These are phyloP conservation scores for Pterocarpus santalinus DNA, from an alignment of 306 rosid genomes.

Conservation along the genomic window DNA sequence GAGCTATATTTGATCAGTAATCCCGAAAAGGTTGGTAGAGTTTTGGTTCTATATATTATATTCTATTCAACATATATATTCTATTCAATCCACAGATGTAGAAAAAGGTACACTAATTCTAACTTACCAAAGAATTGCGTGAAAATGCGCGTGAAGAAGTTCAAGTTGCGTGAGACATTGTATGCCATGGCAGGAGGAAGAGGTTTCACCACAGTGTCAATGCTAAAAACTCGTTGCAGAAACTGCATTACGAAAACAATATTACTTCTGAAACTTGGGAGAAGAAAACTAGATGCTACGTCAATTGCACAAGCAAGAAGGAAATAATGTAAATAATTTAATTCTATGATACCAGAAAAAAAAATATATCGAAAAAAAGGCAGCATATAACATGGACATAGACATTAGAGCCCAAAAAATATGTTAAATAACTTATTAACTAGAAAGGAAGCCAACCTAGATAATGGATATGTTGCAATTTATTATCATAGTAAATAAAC, in stretches of 20 bases:
- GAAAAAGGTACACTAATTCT: conserved; percentile 33
- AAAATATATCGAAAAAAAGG: background rate
- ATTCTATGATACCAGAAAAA: background rate
- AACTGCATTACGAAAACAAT: conserved; percentile 65
- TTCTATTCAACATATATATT: conserved; percentile 24
- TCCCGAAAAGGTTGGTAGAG: conserved; percentile 25
- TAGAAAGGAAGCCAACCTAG: background rate
- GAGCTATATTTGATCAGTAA: background rate
- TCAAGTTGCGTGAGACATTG: conserved; percentile 90
- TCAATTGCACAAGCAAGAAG: conserved; percentile 4
- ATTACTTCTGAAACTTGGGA: conserved; percentile 26
- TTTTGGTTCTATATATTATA: conserved; percentile 23
- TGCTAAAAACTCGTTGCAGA: conserved; percentile 88
- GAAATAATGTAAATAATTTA: conserved; percentile 1
- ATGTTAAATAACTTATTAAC: background rate
- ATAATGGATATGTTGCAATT: background rate
- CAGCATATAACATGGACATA: background rate
- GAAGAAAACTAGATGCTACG: conserved; percentile 13
- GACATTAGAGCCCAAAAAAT: background rate
- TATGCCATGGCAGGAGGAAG: conserved; percentile 88
- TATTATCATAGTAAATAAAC: background rate
- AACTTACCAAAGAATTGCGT: conserved; percentile 93
- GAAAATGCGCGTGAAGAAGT: conserved; percentile 96
- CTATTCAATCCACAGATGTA: conserved; percentile 25
- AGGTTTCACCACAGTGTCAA: conserved; percentile 93